phyloP scores from a whole-genome alignment of 1,284 basidiomycete species.

The Neolentinus lepideus region DNA sequence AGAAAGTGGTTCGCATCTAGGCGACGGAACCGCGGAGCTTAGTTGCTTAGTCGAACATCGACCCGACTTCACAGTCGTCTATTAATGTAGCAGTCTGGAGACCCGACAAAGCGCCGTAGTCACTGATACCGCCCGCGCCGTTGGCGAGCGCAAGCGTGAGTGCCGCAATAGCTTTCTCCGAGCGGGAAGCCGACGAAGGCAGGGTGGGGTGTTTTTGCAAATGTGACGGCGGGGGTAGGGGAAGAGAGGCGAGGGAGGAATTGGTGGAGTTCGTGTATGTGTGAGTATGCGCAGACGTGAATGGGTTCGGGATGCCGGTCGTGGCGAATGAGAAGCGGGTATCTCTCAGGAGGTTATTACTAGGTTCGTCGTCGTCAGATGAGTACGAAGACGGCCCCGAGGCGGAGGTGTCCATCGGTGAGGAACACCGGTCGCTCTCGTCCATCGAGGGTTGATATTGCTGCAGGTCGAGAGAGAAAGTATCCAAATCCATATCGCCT shows the following conservation, averaged over 20 bases:
- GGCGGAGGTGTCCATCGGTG: slow-evolving; percentile 18
- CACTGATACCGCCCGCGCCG: slow-evolving; percentile 59
- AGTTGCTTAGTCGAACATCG: slow-evolving; percentile 1
- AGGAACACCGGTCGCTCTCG: slow-evolving; percentile 21
- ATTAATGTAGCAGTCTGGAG: neutral
- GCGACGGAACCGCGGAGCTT: too few relatives aligned
- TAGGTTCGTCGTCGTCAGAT: slow-evolving; percentile 17
- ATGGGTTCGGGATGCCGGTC: slow-evolving; percentile 7
- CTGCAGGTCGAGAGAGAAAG: neutral
- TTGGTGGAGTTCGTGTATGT: slow-evolving; percentile 25
- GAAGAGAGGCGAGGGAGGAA: slow-evolving; percentile 26
- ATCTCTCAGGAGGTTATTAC: slow-evolving; percentile 3
- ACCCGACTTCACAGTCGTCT: slow-evolving; percentile 1
- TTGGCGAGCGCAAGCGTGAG: slow-evolving; percentile 58
- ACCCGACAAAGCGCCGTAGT: slow-evolving; percentile 30
- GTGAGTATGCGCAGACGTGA: slow-evolving; percentile 20
- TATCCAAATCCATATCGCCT: slow-evolving; percentile 30
- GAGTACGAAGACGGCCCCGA: slow-evolving; percentile 21
- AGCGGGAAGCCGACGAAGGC: slow-evolving; percentile 25
- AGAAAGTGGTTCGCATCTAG: too few relatives aligned
- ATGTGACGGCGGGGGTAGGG: slow-evolving; percentile 15
- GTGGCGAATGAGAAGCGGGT: slow-evolving; percentile 11
- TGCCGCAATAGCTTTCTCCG: slow-evolving; percentile 57
- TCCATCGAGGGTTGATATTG: slow-evolving; percentile 2
- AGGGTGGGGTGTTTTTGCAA: slow-evolving; percentile 9